Percentiles rank a stretch among this genome's conserved stretches.
phyloP scores from a whole-genome alignment of 768 basidiomycete species.

The Lentinula boryana region DNA sequence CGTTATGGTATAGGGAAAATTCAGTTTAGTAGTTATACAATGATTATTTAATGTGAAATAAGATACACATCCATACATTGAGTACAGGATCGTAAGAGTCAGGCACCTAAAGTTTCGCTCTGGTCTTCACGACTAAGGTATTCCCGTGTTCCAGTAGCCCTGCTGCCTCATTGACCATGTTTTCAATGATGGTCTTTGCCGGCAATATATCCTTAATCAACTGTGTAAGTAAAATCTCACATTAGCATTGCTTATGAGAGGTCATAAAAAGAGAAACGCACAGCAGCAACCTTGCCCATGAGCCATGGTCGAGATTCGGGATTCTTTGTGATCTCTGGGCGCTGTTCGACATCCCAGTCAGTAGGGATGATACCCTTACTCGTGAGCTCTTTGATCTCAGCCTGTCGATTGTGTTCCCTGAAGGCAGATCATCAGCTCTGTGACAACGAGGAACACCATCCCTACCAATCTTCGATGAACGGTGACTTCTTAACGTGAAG shows the following conservation, averaged over 20 bases:
- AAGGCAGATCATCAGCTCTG: background rate
- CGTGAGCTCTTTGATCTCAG: slow-evolving; percentile 79
- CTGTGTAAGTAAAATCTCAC: background rate
- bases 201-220: slow-evolving; percentile 73
- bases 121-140: slow-evolving; percentile 26
- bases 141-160: slow-evolving; percentile 36
- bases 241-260: background rate
- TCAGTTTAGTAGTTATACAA: too few relatives aligned
- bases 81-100: background rate
- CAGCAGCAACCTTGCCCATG: slow-evolving; percentile 75
- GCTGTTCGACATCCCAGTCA: slow-evolving; percentile 63
- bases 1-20: too few relatives aligned
- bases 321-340: slow-evolving; percentile 64
- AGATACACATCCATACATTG: background rate
- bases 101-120: slow-evolving; percentile 18
- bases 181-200: slow-evolving; percentile 77
- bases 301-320: slow-evolving; percentile 65
- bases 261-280: slow-evolving; percentile 1
- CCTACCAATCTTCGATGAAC: slow-evolving; percentile 80
- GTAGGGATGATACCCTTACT: slow-evolving; percentile 79
- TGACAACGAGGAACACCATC: background rate
- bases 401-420: slow-evolving; percentile 28
- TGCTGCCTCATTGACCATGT: slow-evolving; percentile 64
- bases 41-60: background rate
- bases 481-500: slow-evolving; percentile 80